Percentiles rank a stretch among this genome's conserved stretches.
Conservation (phyloP, 371 early-diverging fungal genomes). For the Apophysomyces sp. region DNA sequence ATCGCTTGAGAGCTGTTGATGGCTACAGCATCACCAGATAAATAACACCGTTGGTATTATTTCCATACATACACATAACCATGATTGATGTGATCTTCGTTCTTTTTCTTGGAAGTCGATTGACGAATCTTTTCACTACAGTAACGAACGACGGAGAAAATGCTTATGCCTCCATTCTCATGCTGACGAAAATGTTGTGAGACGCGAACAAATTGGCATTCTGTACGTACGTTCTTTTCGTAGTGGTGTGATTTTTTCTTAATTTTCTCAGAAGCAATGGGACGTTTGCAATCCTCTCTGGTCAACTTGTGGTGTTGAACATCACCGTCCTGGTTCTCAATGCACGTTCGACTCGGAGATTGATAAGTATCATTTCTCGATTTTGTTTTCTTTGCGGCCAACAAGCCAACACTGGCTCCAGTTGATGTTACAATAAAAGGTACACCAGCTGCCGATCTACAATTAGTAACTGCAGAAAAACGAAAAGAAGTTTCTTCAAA, state of each 20-base stretch:
- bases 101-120: constrained; percentile 24
- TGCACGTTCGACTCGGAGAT: background rate
- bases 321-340: constrained; percentile 11
- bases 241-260: constrained; percentile 40
- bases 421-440: no score
- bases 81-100: constrained; percentile 20
- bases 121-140: constrained; percentile 49
- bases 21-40: constrained; percentile 17
- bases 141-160: constrained; percentile 48
- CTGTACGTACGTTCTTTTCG: constrained; percentile 29
- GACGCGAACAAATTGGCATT: no score
- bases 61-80: constrained; percentile 43
- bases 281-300: constrained; percentile 47
- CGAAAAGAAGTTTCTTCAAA: constrained; percentile 31
- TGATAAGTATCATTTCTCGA: constrained; percentile 3
- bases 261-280: constrained; percentile 55
- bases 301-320: constrained; percentile 45
- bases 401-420: no score
- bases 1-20: constrained; percentile 45
- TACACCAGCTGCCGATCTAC: no score
- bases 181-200: constrained; percentile 3
- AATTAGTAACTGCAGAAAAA: no score
- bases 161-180: constrained; percentile 22
- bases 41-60: background rate
- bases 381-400: no score